Evolutionary conservation across 176 grass and related monocot genomes (phyloP), one percentile per base, ranked within the genome.

Genomic region (Chrysopogon serrulatus): DNA sequence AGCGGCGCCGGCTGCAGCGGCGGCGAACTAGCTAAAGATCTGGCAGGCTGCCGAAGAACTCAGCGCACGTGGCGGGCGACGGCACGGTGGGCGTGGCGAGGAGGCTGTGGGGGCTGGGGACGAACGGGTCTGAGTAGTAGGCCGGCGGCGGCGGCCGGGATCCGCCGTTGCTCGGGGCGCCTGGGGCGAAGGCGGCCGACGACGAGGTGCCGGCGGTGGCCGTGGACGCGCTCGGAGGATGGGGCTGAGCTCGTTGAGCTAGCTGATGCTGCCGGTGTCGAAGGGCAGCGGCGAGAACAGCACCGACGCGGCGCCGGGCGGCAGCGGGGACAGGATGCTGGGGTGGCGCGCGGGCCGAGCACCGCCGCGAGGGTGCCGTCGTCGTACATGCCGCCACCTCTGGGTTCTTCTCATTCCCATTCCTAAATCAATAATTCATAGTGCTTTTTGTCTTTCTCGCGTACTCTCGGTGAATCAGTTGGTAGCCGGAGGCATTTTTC

Each of bases 241-340:
- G 1, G 97, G 97, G 81, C 89, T 99, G 23, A 91, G 70, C 56
- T 96, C 93, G 64, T 94, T 84, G 42, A 99, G 80, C 78, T 89
- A 94, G 74, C 86, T 89, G 57, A 96, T 33, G 76, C 53, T 40
- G 74, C 65, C 89, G 13, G 86, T 31, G 80, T 99, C 97, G 57
- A 92, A 96, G 3, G 87, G 73, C 10, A 82, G 78, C 34, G 97
- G 93, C 27, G 91, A 96, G 91, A 99, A 99, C 36, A 86, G 65
- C 5, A 75, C 86, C 0, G 90, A 91, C 1, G 88, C 79, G 0
- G 90, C 83, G 7, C 91, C 86, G 3, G 78, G 91, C 30, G 90
- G 87, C 26, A 95, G 64, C 32, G 93, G 93, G n/a, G 93, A 96
- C 4, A 99, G 80, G 84, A 99, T 91, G 68, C 97, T 88, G 0